These are phyloP conservation scores for Biscutella auriculata DNA, from an alignment of 441 rosid species.

Conservation along the genomic window DNA sequence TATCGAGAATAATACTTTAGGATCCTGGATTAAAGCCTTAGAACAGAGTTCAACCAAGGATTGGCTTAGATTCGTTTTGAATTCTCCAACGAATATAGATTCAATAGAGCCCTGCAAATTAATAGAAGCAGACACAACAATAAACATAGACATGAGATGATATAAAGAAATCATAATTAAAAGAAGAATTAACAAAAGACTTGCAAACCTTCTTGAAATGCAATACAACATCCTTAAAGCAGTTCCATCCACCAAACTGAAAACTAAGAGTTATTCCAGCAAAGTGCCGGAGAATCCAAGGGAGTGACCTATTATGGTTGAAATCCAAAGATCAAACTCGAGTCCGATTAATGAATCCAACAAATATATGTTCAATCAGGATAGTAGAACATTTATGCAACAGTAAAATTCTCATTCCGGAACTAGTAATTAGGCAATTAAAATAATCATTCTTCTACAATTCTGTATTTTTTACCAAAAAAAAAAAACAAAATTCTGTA, in stretches of 20 bases:
- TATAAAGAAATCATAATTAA: neutral
- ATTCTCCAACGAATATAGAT: constrained; percentile 70
- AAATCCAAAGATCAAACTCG: constrained; percentile 4
- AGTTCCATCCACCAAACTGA: constrained; percentile 81
- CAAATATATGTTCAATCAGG: neutral
- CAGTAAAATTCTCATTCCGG: neutral
- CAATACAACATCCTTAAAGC: constrained; percentile 63
- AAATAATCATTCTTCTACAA: neutral
- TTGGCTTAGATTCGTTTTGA: constrained; percentile 69
- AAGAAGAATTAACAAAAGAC: neutral
- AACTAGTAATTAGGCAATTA: neutral
- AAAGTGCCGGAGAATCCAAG: constrained; percentile 58
- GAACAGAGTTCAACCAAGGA: constrained; percentile 77
- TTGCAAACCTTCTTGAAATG: constrained; percentile 66
- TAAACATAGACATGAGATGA: neutral
- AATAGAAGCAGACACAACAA: neutral
- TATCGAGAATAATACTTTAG: constrained; percentile 71
- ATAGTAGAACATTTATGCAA: neutral
- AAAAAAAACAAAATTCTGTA: neutral
- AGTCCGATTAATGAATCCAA: neutral
- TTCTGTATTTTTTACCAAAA: no score
- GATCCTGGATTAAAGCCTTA: constrained; percentile 67
- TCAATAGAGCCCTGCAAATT: constrained; percentile 80
- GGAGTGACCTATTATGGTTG: constrained; percentile 38
- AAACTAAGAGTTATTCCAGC: constrained; percentile 65